These are phyloP conservation scores for Halophytophthora batemanensis DNA, from an alignment of 352 stramenopile genomes.

Conservation along the genomic window DNA sequence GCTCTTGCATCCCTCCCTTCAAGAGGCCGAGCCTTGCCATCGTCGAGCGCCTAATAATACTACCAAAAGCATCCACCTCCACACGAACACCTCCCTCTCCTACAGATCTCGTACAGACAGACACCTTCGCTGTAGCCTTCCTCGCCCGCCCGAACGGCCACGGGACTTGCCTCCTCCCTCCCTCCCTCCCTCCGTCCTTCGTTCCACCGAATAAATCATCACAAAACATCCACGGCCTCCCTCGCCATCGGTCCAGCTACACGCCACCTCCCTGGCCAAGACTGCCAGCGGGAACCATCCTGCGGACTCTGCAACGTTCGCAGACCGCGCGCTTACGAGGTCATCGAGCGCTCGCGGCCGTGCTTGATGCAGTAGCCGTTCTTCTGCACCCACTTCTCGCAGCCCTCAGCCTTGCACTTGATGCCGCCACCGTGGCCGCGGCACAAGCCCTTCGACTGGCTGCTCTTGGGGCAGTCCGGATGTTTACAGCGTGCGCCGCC, in stretches of 20 bases:
- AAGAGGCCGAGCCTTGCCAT: neutral
- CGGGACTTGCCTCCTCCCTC: constrained; percentile 13
- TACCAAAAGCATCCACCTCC: constrained; percentile 20
- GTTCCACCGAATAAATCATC: constrained; percentile 36
- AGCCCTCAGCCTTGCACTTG: constrained; percentile 84
- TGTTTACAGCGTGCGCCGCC: constrained; percentile 81
- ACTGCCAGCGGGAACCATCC: constrained; percentile 1
- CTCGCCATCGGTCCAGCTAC: constrained; percentile 4
- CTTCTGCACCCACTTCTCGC: constrained; percentile 89
- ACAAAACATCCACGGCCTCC: constrained; percentile 15
- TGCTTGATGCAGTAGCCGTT: constrained; percentile 90
- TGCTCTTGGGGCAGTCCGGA: constrained; percentile 84
- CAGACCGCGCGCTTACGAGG: constrained; percentile 31
- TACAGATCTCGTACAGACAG: neutral
- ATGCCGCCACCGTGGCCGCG: constrained; percentile 81
- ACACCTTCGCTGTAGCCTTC: constrained; percentile 13
- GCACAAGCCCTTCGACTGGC: constrained; percentile 78
- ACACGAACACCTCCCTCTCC: constrained; percentile 19
- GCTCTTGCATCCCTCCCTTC: neutral
- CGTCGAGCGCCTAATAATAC: constrained; percentile 26
- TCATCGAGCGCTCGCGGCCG: constrained; percentile 68
- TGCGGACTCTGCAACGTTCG: neutral
- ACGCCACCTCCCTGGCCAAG: constrained; percentile 8
- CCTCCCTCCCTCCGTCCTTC: neutral
- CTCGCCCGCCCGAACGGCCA: constrained; percentile 17